Evolutionary conservation across 768 basidiomycete genomes (phyloP), one percentile per base, ranked within the genome.

Genomic region (Lentinus brumalis): DNA sequence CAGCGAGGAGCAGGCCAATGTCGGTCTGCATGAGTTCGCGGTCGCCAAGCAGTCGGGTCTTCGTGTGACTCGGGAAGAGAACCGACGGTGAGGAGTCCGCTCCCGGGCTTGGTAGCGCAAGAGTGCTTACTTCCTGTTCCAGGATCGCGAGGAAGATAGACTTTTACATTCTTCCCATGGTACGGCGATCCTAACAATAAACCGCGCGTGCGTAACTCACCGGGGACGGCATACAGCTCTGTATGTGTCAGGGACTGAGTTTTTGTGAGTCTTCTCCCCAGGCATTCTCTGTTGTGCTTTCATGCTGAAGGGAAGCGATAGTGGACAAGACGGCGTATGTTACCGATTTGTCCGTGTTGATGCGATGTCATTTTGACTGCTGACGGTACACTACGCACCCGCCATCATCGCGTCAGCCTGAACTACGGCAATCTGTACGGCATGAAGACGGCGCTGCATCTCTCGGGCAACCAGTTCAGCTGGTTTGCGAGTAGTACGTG

Each of bases 271-370:
- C 11, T 39, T n/a, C n/a, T 40, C 6, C 5, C n/a, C n/a, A n/a
- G 8, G 6, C 9, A n/a, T 3, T 35, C 9, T 11, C 18, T 16
- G n/a, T 31, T 39, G 9, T n/a, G n/a, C 14, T 29, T 21, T 8
- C 44, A 16, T 7, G 10, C 29, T 32, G 15, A 30, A 1, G 32
- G 38, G 31, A 11, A 8, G 5, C 10, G 1, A 9, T 15, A 66
- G 65, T 74, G 49, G 74, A 75, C 51, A 75, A 76, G 67, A 72
- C 73, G 1, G 73, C 74, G 38, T 66, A 54, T 12, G 65, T 56
- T 14, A 29, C n/a, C n/a, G n/a, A n/a, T n/a, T n/a, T n/a, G n/a
- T n/a, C n/a, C n/a, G n/a, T n/a, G n/a, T n/a, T n/a, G n/a, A n/a
- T n/a, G n/a, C n/a, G n/a, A n/a, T n/a, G n/a, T n/a, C n/a, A n/a